These are phyloP conservation scores for Phoma sp. DNA, from an alignment of 2,329 filamentous ascomycete genomes.

Conservation along the genomic window DNA sequence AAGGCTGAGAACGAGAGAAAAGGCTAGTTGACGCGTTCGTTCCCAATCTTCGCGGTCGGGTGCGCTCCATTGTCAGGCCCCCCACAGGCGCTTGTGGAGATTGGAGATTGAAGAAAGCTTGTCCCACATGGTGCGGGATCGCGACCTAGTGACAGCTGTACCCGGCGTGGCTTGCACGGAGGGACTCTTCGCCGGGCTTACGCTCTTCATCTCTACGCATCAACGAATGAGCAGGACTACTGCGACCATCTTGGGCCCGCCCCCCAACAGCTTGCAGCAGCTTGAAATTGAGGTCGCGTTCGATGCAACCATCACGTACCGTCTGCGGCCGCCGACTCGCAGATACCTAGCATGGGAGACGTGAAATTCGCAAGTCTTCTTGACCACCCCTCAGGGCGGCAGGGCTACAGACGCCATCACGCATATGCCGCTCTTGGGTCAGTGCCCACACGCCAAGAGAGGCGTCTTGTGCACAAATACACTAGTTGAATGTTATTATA, in stretches of 20 bases:
- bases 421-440: constrained; percentile 24
- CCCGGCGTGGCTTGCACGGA: constrained; percentile 26
- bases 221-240: constrained; percentile 31
- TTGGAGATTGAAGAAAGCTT: constrained; percentile 44
- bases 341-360: background rate
- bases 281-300: constrained; percentile 7
- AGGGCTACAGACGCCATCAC: constrained; percentile 24
- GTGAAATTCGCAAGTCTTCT: background rate
- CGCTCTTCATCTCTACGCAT: constrained; percentile 30
- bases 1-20: constrained; percentile 25
- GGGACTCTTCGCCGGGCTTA: constrained; percentile 45
- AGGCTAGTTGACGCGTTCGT: constrained; percentile 42
- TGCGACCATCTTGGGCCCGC: constrained; percentile 2
- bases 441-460: background rate
- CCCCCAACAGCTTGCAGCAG: constrained; percentile 14
- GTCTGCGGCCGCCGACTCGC: background rate
- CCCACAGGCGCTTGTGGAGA: constrained; percentile 17
- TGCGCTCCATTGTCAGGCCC: constrained; percentile 34
- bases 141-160: constrained; percentile 33
- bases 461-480: constrained; percentile 2
- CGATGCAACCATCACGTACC: background rate
- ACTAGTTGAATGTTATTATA: constrained; percentile 11
- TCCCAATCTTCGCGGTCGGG: constrained; percentile 35
- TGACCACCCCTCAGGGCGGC: constrained; percentile 2
- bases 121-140: constrained; percentile 23